These are phyloP conservation scores for Aspergillus sp. DNA, from an alignment of 2,329 filamentous ascomycete species.

Conservation along the genomic window DNA sequence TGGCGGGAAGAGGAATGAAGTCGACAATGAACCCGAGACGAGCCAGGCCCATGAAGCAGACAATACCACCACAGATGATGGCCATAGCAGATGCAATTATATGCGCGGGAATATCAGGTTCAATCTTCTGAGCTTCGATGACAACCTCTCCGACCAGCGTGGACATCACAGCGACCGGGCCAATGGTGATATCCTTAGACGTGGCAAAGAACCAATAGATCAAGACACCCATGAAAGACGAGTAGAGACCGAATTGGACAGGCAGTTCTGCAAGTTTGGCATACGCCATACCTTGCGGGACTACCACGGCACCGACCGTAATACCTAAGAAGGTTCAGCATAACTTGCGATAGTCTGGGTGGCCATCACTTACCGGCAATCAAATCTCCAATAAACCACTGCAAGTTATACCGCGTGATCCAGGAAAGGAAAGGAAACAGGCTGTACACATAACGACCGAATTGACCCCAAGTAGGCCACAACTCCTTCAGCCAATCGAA, in stretches of 20 bases:
- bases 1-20: constrained; percentile 83
- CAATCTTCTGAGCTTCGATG: constrained; percentile 55
- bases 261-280: constrained; percentile 78
- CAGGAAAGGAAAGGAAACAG: constrained; percentile 89
- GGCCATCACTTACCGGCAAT: constrained; percentile 66
- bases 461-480: constrained; percentile 57
- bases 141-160: constrained; percentile 85
- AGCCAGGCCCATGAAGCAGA: constrained; percentile 74
- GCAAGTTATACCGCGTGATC: constrained; percentile 83
- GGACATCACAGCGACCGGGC: constrained; percentile 93
- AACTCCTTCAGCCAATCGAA: constrained; percentile 69
- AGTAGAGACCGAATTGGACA: constrained; percentile 83
- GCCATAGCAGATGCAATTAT: constrained; percentile 76
- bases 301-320: constrained; percentile 75
- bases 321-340: constrained; percentile 49
- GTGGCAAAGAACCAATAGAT: constrained; percentile 98
- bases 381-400: constrained; percentile 87
- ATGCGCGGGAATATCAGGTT: constrained; percentile 58
- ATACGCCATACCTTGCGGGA: constrained; percentile 98
- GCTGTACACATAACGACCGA: constrained; percentile 62
- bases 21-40: constrained; percentile 89
- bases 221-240: constrained; percentile 92
- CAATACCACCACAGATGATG: constrained; percentile 73
- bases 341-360: neutral
- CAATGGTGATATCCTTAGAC: constrained; percentile 97